Evolutionary conservation across 148 eudicot genomes (phyloP).

Genomic region (Fagopyrum homotropicum): DNA sequence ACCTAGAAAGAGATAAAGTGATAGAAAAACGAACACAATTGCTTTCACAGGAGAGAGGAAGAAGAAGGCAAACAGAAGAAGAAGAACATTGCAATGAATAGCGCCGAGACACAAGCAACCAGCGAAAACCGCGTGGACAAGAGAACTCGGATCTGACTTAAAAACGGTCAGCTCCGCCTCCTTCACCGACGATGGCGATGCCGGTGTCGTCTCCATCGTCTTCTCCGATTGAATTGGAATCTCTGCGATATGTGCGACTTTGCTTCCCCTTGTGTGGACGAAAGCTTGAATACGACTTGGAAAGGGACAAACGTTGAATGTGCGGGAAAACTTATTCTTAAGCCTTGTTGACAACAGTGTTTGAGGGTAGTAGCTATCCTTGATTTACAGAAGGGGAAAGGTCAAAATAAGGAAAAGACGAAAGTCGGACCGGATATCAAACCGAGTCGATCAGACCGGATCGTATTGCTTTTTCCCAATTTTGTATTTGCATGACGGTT

Average conservation of each 20-base stretch:
- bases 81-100: constrained; percentile 39
- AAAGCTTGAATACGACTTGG: background rate
- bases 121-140: constrained; percentile 40
- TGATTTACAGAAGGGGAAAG: too few relatives aligned
- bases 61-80: constrained; percentile 47
- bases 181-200: background rate
- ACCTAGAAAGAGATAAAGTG: background rate
- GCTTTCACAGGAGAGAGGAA: constrained; percentile 58
- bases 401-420: too few relatives aligned
- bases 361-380: too few relatives aligned
- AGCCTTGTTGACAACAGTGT: too few relatives aligned
- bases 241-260: background rate
- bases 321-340: background rate
- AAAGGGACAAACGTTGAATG: background rate
- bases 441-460: too few relatives aligned
- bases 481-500: too few relatives aligned
- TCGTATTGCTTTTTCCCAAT: too few relatives aligned
- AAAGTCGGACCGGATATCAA: too few relatives aligned
- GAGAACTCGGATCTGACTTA: constrained; percentile 26
- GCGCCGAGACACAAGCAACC: constrained; percentile 58
- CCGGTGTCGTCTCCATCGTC: background rate
- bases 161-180: constrained; percentile 24
- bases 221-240: background rate
- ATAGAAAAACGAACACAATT: constrained; percentile 27
- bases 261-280: background rate